Conservation (phyloP, 331 rosid species). For the Dryas integrifolia region DNA sequence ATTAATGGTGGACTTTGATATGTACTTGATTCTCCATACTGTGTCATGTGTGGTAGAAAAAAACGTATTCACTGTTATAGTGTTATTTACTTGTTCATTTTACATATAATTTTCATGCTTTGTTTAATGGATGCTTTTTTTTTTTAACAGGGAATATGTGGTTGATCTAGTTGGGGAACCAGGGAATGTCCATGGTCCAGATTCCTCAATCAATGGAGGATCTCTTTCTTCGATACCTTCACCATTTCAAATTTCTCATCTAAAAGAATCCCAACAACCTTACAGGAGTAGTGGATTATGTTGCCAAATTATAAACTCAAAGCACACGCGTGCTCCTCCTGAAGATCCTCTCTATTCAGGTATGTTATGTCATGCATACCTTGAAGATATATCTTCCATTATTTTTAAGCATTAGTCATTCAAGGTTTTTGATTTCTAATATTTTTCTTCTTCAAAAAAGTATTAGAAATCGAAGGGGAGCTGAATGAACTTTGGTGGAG, state of each 20-base stretch:
- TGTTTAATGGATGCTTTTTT: slow-evolving; percentile 8
- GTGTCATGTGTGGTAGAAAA: background rate
- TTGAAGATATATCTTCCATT: slow-evolving; percentile 18
- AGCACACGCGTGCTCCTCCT: slow-evolving; percentile 34
- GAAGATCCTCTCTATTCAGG: slow-evolving; percentile 51
- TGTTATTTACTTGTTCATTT: background rate
- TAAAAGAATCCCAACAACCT: slow-evolving; percentile 65
- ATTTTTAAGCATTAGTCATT: background rate
- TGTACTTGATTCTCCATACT: background rate
- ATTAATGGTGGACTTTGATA: background rate
- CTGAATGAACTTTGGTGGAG: slow-evolving; percentile 17
- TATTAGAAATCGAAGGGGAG: slow-evolving; percentile 3
- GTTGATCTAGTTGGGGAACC: slow-evolving; percentile 98
- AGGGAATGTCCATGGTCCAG: slow-evolving; percentile 87
- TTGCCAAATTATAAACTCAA: slow-evolving; percentile 42
- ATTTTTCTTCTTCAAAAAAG: too few relatives aligned
- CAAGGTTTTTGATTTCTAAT: too few relatives aligned
- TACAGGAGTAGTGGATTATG: slow-evolving; percentile 38
- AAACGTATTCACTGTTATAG: background rate
- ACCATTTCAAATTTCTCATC: slow-evolving; percentile 71
- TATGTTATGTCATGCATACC: slow-evolving; percentile 31
- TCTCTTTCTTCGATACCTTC: slow-evolving; percentile 73
- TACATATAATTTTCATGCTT: slow-evolving; percentile 6
- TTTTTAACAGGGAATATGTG: slow-evolving; percentile 77
- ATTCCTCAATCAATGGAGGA: slow-evolving; percentile 91